These are phyloP conservation scores for Claviceps fusiformis DNA, from an alignment of 2,329 filamentous ascomycete genomes.

Conservation along the genomic window DNA sequence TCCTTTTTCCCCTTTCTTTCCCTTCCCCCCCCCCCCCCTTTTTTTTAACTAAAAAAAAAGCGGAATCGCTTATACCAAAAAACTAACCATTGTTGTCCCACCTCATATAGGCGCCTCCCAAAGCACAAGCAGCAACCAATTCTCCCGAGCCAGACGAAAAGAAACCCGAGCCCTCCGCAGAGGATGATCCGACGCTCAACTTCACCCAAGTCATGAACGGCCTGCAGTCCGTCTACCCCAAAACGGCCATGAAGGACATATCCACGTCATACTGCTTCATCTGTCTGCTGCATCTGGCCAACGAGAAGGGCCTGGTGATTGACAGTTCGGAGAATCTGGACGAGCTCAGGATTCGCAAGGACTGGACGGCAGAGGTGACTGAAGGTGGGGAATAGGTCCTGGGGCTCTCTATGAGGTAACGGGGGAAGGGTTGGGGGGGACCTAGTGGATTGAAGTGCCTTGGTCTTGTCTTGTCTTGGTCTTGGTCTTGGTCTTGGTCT, in stretches of 20 bases:
- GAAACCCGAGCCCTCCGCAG: conserved; percentile 16
- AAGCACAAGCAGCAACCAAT: conserved; percentile 2
- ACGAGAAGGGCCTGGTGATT: conserved; percentile 79
- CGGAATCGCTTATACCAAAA: neutral
- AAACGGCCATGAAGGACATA: conserved; percentile 80
- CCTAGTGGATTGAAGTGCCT: too few relatives aligned
- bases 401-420: too few relatives aligned
- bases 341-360: conserved; percentile 48
- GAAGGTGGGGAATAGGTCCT: conserved; percentile 22
- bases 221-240: conserved; percentile 73
- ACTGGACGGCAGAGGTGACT: conserved; percentile 45
- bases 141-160: conserved; percentile 19
- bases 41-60: neutral
- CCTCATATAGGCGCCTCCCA: conserved; percentile 6
- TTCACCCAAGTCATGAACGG: conserved; percentile 91
- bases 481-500: too few relatives aligned
- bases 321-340: conserved; percentile 45
- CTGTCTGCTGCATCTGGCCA: conserved; percentile 77
- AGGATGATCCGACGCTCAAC: conserved; percentile 47
- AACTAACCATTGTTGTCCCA: neutral
- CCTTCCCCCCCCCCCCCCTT: neutral
- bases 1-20: neutral
- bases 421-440: too few relatives aligned
- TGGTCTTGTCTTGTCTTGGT: too few relatives aligned
- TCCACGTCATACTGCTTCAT: conserved; percentile 93